Evolutionary conservation across 805 yeast genomes (phyloP), one percentile per base, ranked within the genome.

Genomic region (Candida germanica): DNA sequence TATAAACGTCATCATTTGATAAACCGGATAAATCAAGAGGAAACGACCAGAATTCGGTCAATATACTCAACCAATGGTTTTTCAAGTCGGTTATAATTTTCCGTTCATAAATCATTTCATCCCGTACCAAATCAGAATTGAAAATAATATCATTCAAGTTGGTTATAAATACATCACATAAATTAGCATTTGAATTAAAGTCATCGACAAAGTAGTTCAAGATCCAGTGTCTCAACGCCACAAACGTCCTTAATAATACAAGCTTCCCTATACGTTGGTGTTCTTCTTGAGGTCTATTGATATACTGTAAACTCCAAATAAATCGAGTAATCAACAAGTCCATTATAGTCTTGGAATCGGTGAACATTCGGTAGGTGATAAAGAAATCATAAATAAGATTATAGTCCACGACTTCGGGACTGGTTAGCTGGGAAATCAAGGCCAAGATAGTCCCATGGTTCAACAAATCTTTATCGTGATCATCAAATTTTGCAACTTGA

Each of bases 141-240:
- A 35, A 36, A 12, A 61, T 52, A 23, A 66, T 47, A 22, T 83
- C 58, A 36, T 71, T 66, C 14, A 61, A 48, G 31, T 75, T 68
- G 11, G 73, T 59, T 17, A 82, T 64, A 54, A 89, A 66, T 13
- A 39, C 24, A 33, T 67, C 68, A 43, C 73, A 63, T 22, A 68
- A 46, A 20, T 43, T 37, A 4, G 38, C 37, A 44, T 66, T 57
- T 11, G 53, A 33, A 32, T 57, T 60, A 42, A 68, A 93, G 58
- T 93, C 98, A 53, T 86, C 91, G 27, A 79, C 71, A 50, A 87
- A 93, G 56, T 86, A 89, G 58, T 89, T 91, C 40, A 86, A 60
- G 13, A 91, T 57, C 95, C 98, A 91, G 62, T 87, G 95, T 51
- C 97, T 75, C 28, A 93, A 49, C 19, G 84, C 80, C 18, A 87